Percentiles rank a stretch among this genome's conserved stretches.
Conservation (phyloP, 2,329 filamentous ascomycete species). For the Fusarium beomiforme region DNA sequence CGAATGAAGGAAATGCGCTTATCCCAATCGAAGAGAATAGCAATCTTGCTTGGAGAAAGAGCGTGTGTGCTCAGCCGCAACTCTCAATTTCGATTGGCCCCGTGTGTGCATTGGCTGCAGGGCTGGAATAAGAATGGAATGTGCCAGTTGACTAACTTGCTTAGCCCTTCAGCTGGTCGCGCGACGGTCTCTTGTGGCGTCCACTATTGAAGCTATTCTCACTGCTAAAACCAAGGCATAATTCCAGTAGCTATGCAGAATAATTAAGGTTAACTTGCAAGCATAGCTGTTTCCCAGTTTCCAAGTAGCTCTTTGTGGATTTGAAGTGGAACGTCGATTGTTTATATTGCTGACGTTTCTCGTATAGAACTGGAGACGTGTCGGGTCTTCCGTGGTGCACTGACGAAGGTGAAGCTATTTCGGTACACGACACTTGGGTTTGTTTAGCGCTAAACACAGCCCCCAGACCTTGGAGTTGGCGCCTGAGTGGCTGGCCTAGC, state of each 20-base stretch:
- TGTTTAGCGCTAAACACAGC: conserved; percentile 19
- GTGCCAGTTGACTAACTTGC: background rate
- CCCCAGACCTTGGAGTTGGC: background rate
- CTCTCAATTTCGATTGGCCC: background rate
- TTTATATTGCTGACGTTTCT: background rate
- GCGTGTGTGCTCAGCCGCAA: conserved; percentile 13
- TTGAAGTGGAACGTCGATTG: no score
- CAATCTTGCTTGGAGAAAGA: background rate
- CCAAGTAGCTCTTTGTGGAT: background rate
- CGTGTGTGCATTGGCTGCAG: background rate
- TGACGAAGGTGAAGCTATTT: conserved; percentile 25
- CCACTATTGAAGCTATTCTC: conserved; percentile 16
- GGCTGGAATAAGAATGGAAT: background rate
- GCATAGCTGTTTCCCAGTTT: background rate
- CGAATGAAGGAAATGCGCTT: background rate
- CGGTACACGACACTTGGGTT: background rate
- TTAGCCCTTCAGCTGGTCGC: conserved; percentile 6
- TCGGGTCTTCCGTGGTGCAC: background rate
- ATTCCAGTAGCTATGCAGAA: background rate
- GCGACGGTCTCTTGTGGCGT: conserved; percentile 1
- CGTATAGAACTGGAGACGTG: background rate
- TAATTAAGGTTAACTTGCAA: conserved; percentile 1
- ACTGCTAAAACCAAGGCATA: background rate
- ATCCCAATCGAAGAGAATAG: background rate
- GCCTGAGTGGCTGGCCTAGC: conserved; percentile 20